Evolutionary conservation across 495 filamentous ascomycete species (phyloP).

Genomic region (Penicillium bovifimosum): DNA sequence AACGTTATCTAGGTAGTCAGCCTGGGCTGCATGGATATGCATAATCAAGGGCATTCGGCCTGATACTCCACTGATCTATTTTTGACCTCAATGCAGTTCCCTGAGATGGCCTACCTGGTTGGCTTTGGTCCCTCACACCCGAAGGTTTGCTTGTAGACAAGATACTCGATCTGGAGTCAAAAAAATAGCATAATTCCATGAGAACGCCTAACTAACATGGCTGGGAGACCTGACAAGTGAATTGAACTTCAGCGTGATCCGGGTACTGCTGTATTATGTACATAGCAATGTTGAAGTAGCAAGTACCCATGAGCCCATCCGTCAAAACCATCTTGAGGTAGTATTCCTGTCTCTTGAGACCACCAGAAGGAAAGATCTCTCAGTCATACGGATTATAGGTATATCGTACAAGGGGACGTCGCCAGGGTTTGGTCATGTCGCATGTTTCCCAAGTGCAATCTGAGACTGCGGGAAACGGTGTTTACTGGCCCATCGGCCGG

Average conservation of each 20-base stretch:
- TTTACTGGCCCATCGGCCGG: slow-evolving; percentile 34
- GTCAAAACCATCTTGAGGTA: background rate
- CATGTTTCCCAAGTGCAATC: slow-evolving; percentile 14
- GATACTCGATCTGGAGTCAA: background rate
- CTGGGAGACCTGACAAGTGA: background rate
- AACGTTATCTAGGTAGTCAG: background rate
- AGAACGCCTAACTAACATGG: slow-evolving; percentile 1
- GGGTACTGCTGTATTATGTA: slow-evolving; percentile 10
- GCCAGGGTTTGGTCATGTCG: slow-evolving; percentile 23
- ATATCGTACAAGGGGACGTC: slow-evolving; percentile 36
- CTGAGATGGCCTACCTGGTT: background rate
- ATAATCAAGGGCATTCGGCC: too few species aligned
- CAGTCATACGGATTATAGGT: slow-evolving; percentile 11
- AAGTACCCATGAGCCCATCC: slow-evolving; percentile 1
- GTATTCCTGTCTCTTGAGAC: slow-evolving; percentile 5
- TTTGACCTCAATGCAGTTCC: background rate
- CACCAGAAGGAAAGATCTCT: slow-evolving; percentile 12
- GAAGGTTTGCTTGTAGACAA: background rate
- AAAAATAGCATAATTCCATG: background rate
- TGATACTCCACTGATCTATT: background rate
- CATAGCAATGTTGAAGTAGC: slow-evolving; percentile 1
- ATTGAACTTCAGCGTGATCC: slow-evolving; percentile 3
- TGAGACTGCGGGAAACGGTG: background rate
- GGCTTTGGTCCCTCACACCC: background rate
- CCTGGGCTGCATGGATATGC: background rate